Percentiles rank a stretch among this genome's conserved stretches.
Conservation (phyloP, 352 stramenopile genomes). For the Aphanomyces invadans region DNA sequence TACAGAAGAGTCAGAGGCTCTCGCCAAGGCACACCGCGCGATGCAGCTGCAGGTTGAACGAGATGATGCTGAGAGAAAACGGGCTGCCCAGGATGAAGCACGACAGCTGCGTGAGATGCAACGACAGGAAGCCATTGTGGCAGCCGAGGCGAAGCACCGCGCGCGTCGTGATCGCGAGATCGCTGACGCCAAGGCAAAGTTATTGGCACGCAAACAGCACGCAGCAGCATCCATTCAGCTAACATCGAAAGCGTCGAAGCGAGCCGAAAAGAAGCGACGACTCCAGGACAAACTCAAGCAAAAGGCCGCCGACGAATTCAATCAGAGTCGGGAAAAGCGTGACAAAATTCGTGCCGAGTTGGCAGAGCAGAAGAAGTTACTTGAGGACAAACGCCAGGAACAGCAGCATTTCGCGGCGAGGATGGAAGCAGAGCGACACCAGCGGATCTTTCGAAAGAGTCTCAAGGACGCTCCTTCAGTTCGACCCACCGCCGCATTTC, state of each 20-base stretch:
- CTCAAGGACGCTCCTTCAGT: not conserved
- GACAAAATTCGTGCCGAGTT: constrained; percentile 6
- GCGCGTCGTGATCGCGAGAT: constrained; percentile 1
- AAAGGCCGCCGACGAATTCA: not conserved
- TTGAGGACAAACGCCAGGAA: not conserved
- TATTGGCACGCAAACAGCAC: not conserved
- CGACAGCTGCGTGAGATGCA: not conserved
- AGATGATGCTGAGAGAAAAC: constrained; percentile 16
- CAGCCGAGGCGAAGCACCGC: constrained; percentile 1
- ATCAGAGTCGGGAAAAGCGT: not conserved
- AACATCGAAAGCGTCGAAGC: not conserved
- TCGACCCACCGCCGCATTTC: not conserved
- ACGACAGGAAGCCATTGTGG: not conserved
- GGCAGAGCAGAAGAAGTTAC: not conserved
- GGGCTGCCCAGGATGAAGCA: not conserved
- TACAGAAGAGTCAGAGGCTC: constrained; percentile 5
- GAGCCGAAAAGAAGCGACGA: not conserved
- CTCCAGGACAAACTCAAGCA: not conserved
- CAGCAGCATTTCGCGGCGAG: constrained; percentile 7
- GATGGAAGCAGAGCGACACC: not conserved
- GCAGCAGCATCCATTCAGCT: not conserved
- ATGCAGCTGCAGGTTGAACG: constrained; percentile 28
- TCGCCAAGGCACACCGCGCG: constrained; percentile 32
- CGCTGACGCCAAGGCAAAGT: constrained; percentile 9
- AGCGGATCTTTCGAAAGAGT: constrained; percentile 15